Evolutionary conservation across 2,329 filamentous ascomycete genomes (phyloP).

Genomic region (Fusarium sacchari): DNA sequence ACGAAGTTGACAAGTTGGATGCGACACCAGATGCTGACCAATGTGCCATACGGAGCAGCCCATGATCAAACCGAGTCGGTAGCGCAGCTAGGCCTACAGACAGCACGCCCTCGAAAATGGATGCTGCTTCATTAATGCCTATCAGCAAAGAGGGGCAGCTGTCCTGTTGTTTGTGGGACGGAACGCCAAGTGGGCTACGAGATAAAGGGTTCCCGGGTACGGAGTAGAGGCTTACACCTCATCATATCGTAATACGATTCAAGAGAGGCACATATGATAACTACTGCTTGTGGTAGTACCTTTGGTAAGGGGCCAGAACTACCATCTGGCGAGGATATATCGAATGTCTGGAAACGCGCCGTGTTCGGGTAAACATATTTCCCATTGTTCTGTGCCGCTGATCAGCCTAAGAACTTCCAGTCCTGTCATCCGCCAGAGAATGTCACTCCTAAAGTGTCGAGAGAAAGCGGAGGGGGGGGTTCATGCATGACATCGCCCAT

Average conservation of each 20-base stretch:
- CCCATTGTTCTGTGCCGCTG: slow-evolving; percentile 10
- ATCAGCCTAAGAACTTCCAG: slow-evolving; percentile 15
- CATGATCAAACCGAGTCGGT: not conserved
- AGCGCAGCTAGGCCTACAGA: slow-evolving; percentile 1
- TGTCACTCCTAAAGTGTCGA: slow-evolving; percentile 13
- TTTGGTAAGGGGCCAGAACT: not conserved
- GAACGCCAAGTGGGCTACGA: slow-evolving; percentile 34
- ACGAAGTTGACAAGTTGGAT: slow-evolving; percentile 16
- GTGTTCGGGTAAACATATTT: not conserved
- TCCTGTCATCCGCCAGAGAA: slow-evolving; percentile 17
- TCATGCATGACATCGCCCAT: slow-evolving; percentile 45
- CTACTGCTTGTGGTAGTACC: not conserved
- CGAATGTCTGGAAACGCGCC: not conserved
- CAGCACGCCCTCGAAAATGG: slow-evolving; percentile 11
- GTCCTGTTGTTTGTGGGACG: slow-evolving; percentile 40
- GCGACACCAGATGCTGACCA: slow-evolving; percentile 17
- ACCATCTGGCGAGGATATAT: not conserved
- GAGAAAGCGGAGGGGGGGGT: slow-evolving; percentile 26
- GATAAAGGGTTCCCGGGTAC: slow-evolving; percentile 35
- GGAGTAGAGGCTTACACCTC: slow-evolving; percentile 23
- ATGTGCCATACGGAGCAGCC: not conserved
- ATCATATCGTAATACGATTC: slow-evolving; percentile 30
- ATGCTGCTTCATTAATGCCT: slow-evolving; percentile 27
- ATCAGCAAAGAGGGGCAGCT: slow-evolving; percentile 37
- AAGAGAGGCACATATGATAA: not conserved